These are phyloP conservation scores for Russula virescens DNA, from an alignment of 768 basidiomycete species.

Conservation along the genomic window DNA sequence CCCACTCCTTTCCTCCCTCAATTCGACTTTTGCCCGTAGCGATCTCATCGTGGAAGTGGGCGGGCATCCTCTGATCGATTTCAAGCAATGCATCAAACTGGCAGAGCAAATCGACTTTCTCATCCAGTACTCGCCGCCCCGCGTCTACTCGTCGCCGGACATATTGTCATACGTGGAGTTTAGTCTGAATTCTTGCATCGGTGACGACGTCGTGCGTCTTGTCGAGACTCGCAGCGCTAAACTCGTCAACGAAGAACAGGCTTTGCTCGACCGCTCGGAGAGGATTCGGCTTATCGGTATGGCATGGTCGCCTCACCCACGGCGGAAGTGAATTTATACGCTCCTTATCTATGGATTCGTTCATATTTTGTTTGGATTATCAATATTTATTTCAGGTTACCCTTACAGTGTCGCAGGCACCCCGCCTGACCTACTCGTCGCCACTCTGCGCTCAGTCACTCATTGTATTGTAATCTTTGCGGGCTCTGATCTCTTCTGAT, in stretches of 20 bases:
- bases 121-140: slow-evolving; percentile 8
- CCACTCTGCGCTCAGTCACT: too few relatives aligned
- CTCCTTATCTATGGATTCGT: too few relatives aligned
- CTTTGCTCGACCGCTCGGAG: background rate
- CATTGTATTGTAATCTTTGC: too few relatives aligned
- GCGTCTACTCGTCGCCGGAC: background rate
- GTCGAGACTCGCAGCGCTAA: background rate
- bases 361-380: too few relatives aligned
- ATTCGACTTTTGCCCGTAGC: background rate
- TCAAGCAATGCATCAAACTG: background rate
- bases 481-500: too few relatives aligned
- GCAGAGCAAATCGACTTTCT: slow-evolving; percentile 10
- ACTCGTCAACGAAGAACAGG: background rate
- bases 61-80: slow-evolving; percentile 4
- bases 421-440: too few relatives aligned
- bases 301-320: background rate
- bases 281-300: slow-evolving; percentile 6
- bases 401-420: too few relatives aligned
- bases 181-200: background rate
- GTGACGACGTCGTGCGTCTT: background rate
- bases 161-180: slow-evolving; percentile 9
- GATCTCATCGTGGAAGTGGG: background rate
- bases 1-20: slow-evolving; percentile 6
- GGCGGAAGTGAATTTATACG: background rate
- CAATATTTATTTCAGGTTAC: too few relatives aligned